These are phyloP conservation scores for Aureobasidium subglaciale DNA, from an alignment of 2,329 filamentous ascomycete genomes.

Conservation along the genomic window DNA sequence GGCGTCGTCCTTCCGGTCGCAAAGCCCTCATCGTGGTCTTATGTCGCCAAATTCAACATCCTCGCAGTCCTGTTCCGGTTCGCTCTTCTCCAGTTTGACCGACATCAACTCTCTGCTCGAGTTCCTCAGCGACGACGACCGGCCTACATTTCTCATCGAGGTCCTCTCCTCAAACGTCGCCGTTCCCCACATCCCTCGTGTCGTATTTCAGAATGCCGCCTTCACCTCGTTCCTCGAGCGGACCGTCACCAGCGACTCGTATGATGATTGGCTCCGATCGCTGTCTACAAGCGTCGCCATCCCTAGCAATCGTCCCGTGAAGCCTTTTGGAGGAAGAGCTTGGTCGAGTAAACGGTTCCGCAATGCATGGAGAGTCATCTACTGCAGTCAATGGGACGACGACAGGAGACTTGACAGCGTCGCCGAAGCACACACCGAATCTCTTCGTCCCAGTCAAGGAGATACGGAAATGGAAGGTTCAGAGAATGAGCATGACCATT, in stretches of 20 bases:
- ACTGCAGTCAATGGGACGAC: conserved; percentile 3
- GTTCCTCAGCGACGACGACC: conserved; percentile 7
- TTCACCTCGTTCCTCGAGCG: conserved; percentile 4
- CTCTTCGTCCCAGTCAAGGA: background rate
- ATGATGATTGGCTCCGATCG: conserved; percentile 9
- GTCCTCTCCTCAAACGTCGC: conserved; percentile 1
- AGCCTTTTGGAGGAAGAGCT: conserved; percentile 6
- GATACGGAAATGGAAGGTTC: background rate
- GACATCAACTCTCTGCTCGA: conserved; percentile 11
- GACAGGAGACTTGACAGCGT: conserved; percentile 2
- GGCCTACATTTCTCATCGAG: conserved; percentile 7
- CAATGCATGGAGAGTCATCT: conserved; percentile 10
- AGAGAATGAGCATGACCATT: background rate
- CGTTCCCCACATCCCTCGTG: conserved; percentile 7
- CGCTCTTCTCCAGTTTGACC: background rate
- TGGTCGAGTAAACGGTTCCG: conserved; percentile 12
- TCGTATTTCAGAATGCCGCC: conserved; percentile 11
- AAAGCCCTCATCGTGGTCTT: background rate
- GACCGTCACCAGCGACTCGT: background rate
- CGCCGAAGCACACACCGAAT: background rate
- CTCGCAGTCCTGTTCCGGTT: conserved; percentile 5
- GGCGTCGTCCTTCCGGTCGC: conserved; percentile 1
- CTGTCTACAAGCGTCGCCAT: background rate
- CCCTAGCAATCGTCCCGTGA: background rate
- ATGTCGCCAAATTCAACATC: conserved; percentile 4